phyloP scores from a whole-genome alignment of 1,284 basidiomycete species.

The Laetiporus sulphureus region DNA sequence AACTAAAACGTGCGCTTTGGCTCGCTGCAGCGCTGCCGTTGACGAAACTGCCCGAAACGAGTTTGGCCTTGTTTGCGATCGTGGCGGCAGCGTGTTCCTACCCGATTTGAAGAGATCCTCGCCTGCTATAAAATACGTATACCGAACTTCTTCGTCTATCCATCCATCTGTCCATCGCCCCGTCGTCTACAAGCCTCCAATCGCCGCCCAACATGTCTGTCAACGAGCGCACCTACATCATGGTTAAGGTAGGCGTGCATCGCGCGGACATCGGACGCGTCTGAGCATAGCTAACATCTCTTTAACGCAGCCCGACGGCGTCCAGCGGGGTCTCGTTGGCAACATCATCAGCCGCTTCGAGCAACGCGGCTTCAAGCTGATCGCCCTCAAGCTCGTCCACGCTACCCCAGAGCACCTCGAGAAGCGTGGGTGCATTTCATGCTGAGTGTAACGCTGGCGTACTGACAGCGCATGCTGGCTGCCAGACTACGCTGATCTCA shows the following conservation, averaged over 20 bases:
- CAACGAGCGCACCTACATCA: slow-evolving; percentile 80
- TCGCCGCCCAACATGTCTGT: slow-evolving; percentile 43
- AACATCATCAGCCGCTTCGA: slow-evolving; percentile 93
- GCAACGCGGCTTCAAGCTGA: slow-evolving; percentile 91
- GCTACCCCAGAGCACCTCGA: slow-evolving; percentile 80
- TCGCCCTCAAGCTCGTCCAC: slow-evolving; percentile 82
- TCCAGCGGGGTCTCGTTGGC: slow-evolving; percentile 92
- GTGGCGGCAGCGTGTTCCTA: slow-evolving; percentile 10
- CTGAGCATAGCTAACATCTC: background rate
- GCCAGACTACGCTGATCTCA: slow-evolving; percentile 91
- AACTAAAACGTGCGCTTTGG: slow-evolving; percentile 10
- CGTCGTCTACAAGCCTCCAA: slow-evolving; percentile 17
- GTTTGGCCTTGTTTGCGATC: slow-evolving; percentile 30
- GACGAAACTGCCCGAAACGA: slow-evolving; percentile 21
- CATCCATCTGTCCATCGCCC: slow-evolving; percentile 20
- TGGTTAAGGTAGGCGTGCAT: slow-evolving; percentile 69
- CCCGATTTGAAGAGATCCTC: slow-evolving; percentile 26
- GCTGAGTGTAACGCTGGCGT: background rate
- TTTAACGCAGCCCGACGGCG: slow-evolving; percentile 79
- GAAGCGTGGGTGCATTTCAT: slow-evolving; percentile 48
- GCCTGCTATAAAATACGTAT: slow-evolving; percentile 30
- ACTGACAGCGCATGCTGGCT: slow-evolving; percentile 7
- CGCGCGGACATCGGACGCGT: background rate
- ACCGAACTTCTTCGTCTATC: slow-evolving; percentile 23
- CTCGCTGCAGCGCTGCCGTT: slow-evolving; percentile 1